Evolutionary conservation across 2,329 filamentous ascomycete species (phyloP), one percentile per base, ranked within the genome.

Genomic region (Tolypocladium tundrense): DNA sequence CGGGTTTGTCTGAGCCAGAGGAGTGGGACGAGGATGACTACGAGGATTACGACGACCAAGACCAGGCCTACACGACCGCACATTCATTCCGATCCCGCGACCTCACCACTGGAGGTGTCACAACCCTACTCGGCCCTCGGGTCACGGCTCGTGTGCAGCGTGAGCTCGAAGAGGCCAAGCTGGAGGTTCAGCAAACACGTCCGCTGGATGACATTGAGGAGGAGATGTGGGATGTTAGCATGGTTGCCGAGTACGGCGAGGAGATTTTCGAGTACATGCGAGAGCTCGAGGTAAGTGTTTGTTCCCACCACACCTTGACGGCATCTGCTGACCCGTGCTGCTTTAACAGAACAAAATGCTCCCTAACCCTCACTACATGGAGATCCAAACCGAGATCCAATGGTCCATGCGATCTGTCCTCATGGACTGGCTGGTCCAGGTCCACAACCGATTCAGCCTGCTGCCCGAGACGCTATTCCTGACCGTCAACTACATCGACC

Each of bases 401-500:
- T 99, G 94, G 94, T 96, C 92, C 3, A 99, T 97, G 94, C 90
- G 94, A 53, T 88, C 91, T 7, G 91, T 97, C 27, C 80, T 99
- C 57, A 95, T 99, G 86, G 94, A 97, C 73, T 99, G 94, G 94
- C 81, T 99, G 50, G 88, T 97, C 53, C 92, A 99, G 72, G 94
- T 99, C 37, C 94, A 99, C 71, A 85, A 87, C 65, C 90, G 94
- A 41, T 99, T 99, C 76, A 85, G 83, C 41, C 82, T 99, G 35
- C 83, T 97, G 10, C 93, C 93, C 0, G 94, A 99, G 78, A 99
- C 94, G 0, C 79, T 99, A 7, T 99, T 96, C 76, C 83, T 97
- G 59, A 89, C 88, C 33, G 90, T 96, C 75, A 99, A 99, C 77
- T 97, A 94, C 73, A 92, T 99, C 61, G 94, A 99, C 72, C 90